Evolutionary conservation across 2,329 filamentous ascomycete genomes (phyloP).

Genomic region (Penicillium sp.): DNA sequence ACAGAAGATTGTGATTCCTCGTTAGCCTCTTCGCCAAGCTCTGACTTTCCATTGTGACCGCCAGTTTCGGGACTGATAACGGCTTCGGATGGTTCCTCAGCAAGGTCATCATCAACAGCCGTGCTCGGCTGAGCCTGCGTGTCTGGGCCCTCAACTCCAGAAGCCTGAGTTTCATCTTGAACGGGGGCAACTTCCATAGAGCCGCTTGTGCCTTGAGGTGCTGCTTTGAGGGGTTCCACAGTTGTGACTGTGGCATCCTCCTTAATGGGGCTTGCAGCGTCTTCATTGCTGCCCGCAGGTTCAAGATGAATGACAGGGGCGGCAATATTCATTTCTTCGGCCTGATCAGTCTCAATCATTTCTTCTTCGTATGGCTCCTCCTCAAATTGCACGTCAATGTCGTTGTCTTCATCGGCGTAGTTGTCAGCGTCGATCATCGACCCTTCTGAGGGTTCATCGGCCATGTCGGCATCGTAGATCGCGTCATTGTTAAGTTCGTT

Average conservation of each 20-base stretch:
- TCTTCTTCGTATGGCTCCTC: slow-evolving; percentile 40
- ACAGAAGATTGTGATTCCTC: slow-evolving; percentile 12
- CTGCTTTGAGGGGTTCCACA: slow-evolving; percentile 4
- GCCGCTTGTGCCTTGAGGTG: slow-evolving; percentile 5
- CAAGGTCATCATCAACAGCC: slow-evolving; percentile 3
- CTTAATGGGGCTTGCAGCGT: slow-evolving; percentile 5
- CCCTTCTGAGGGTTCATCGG: slow-evolving; percentile 44
- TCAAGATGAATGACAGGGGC: slow-evolving; percentile 26
- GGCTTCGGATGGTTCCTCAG: neutral
- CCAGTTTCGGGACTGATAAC: neutral
- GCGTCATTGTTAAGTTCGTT: slow-evolving; percentile 33
- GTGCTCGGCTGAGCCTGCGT: neutral
- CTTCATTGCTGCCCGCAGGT: slow-evolving; percentile 5
- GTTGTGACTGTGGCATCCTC: slow-evolving; percentile 6
- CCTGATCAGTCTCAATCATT: slow-evolving; percentile 43
- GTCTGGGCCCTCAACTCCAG: neutral
- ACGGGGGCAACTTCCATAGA: neutral
- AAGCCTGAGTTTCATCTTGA: neutral
- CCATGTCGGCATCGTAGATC: slow-evolving; percentile 49
- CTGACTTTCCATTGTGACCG: neutral
- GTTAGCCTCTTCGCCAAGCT: slow-evolving; percentile 23
- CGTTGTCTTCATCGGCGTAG: slow-evolving; percentile 28
- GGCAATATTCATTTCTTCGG: slow-evolving; percentile 35
- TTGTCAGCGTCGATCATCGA: slow-evolving; percentile 41
- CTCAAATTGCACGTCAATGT: slow-evolving; percentile 34